Evolutionary conservation across 2,329 filamentous ascomycete genomes (phyloP).

Genomic region (Xylaria sp.): DNA sequence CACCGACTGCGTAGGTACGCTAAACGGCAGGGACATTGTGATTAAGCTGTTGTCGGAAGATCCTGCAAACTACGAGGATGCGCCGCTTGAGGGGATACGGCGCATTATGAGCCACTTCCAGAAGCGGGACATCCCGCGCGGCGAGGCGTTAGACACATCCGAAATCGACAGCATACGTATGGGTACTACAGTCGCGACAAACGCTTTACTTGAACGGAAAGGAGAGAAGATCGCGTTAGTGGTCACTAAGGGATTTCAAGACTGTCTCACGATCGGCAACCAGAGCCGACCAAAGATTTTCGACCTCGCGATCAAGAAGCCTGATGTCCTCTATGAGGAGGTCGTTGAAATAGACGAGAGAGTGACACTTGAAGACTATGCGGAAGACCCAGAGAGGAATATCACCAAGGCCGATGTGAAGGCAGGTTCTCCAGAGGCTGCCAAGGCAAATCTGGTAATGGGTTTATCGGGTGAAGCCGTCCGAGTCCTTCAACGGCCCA

Average conservation of each 20-base stretch:
- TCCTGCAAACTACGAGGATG: constrained; percentile 89
- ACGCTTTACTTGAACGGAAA: constrained; percentile 88
- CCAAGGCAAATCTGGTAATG: constrained; percentile 68
- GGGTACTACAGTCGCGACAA: constrained; percentile 95
- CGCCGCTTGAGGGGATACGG: constrained; percentile 89
- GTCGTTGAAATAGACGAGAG: constrained; percentile 93
- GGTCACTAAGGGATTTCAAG: constrained; percentile 86
- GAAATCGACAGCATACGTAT: constrained; percentile 92
- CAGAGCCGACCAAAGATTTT: constrained; percentile 92
- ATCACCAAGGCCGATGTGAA: constrained; percentile 64
- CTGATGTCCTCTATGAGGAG: constrained; percentile 84
- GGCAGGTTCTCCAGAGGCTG: constrained; percentile 58
- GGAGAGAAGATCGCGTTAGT: constrained; percentile 89
- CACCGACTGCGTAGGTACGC: constrained; percentile 89
- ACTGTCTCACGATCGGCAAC: constrained; percentile 89
- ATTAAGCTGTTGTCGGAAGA: constrained; percentile 93
- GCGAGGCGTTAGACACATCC: constrained; percentile 81
- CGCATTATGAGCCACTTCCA: constrained; percentile 84
- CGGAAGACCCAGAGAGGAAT: constrained; percentile 79
- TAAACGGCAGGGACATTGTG: constrained; percentile 78
- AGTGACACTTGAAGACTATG: constrained; percentile 91
- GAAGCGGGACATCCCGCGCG: constrained; percentile 78
- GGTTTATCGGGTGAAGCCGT: constrained; percentile 80
- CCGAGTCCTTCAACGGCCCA: constrained; percentile 72
- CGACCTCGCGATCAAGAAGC: constrained; percentile 86